These are phyloP conservation scores for Syncephalastrum monosporum DNA, from an alignment of 371 early-diverging fungal genomes.

Conservation along the genomic window DNA sequence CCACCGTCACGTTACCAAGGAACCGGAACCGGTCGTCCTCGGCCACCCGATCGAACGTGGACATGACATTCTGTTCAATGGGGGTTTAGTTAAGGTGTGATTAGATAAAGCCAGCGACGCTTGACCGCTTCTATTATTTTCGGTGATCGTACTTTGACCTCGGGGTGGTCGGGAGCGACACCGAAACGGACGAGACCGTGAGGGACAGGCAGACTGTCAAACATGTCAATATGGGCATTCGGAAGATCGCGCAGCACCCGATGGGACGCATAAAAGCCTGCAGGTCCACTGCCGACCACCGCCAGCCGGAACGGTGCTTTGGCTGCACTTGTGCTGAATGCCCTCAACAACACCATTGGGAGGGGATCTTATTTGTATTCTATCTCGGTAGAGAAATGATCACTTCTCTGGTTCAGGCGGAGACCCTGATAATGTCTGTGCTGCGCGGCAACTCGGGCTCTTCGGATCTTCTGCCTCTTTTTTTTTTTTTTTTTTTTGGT, in stretches of 20 bases:
- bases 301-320: slow-evolving; percentile 56
- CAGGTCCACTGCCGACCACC: slow-evolving; percentile 87
- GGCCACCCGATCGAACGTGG: slow-evolving; percentile 82
- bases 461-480: too few species aligned
- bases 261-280: slow-evolving; percentile 93
- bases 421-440: too few species aligned
- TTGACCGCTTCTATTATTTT: too few species aligned
- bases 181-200: slow-evolving; percentile 95
- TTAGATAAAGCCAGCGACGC: too few species aligned
- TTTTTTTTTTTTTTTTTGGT: too few species aligned
- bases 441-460: too few species aligned
- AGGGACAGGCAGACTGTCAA: slow-evolving; percentile 84
- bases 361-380: too few species aligned
- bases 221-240: slow-evolving; percentile 75
- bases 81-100: too few species aligned
- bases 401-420: too few species aligned
- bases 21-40: slow-evolving; percentile 71
- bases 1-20: slow-evolving; percentile 78
- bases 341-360: too few species aligned
- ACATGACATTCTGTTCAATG: slow-evolving; percentile 71
- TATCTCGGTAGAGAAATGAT: too few species aligned
- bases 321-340: slow-evolving; percentile 3
- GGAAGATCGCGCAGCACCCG: slow-evolving; percentile 66
- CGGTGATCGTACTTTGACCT: slow-evolving; percentile 77
- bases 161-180: slow-evolving; percentile 98